Evolutionary conservation across 495 filamentous ascomycete species (phyloP), one percentile per base, ranked within the genome.

Genomic region (Lineolata rhizophorae): DNA sequence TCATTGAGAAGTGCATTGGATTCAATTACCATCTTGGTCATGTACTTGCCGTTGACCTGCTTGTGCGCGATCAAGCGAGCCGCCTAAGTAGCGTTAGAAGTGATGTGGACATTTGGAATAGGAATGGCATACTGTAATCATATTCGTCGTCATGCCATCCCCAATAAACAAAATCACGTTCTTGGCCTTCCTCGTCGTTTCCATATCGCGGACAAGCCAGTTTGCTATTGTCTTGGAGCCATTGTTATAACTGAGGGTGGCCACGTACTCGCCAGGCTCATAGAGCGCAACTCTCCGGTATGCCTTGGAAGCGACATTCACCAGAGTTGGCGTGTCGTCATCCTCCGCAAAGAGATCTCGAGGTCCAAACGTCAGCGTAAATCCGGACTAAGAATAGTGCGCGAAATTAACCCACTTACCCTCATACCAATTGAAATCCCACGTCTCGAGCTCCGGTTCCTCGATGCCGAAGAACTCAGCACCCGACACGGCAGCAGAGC

Each of bases 101-200:
- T n/a, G 3, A 10, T 2, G 2, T 15, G n/a, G 11, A 17, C 9
- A 13, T 5, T 8, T 9, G 19, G 24, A 16, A 8, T 21, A 13
- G 14, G 10, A n/a, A 29, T 26, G 5, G 5, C 2, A 25, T 26
- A 35, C 46, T 11, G 60, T 67, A 40, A 66, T 64, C 74, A 80
- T 80, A 51, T 77, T 78, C 19, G 72, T 78, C 3, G 74, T 78
- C 75, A 81, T 81, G 32, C 75, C 72, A 36, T 77, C 72, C 48
- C 74, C 75, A 32, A 81, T 69, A 53, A 80, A 80, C 30, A 81
- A 60, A 32, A 81, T 62, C 35, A 80, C 64, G 41, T 81, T 81
- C 66, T 80, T 80, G 2, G 74, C 67, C 52, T 65, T 72, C 45
- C 73, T 67, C 48, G 57, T 55, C 3, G 57, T 57, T 13, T 59